Evolutionary conservation across 2,329 filamentous ascomycete genomes (phyloP).

Genomic region (Leptographium flavum): DNA sequence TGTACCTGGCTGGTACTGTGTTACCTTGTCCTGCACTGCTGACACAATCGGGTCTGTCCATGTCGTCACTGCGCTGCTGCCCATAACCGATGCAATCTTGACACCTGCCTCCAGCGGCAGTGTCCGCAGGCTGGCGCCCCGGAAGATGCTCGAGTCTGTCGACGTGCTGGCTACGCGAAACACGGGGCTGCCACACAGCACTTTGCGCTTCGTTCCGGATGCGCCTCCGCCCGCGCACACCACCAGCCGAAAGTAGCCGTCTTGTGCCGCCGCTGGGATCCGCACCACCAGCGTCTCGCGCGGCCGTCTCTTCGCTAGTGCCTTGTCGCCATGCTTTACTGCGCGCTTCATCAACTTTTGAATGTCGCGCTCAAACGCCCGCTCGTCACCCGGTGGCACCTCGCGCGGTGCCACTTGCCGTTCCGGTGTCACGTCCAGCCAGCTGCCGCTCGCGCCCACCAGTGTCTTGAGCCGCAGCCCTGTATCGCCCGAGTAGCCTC

Average conservation of each 20-base stretch:
- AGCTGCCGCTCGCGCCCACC: constrained; percentile 41
- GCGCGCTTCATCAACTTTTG: constrained; percentile 44
- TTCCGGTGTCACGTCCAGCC: constrained; percentile 55
- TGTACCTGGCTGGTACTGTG: constrained; percentile 21
- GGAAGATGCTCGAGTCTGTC: constrained; percentile 42
- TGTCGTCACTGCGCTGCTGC: constrained; percentile 27
- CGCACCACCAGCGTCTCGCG: constrained; percentile 51
- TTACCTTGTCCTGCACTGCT: constrained; percentile 25
- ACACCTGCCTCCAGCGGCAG: constrained; percentile 53
- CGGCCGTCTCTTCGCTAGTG: constrained; percentile 30
- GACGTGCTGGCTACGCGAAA: constrained; percentile 57
- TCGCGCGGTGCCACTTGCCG: constrained; percentile 30
- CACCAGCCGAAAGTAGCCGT: constrained; percentile 57
- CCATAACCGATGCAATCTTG: constrained; percentile 37
- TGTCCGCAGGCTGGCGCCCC: constrained; percentile 49
- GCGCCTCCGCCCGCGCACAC: constrained; percentile 33
- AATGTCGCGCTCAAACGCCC: constrained; percentile 55
- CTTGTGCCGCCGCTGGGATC: constrained; percentile 46
- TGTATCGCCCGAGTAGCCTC: constrained; percentile 53
- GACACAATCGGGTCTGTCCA: constrained; percentile 22
- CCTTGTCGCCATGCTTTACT: constrained; percentile 24
- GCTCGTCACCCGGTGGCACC: constrained; percentile 41
- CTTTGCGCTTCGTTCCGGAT: constrained; percentile 30
- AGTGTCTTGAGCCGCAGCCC: constrained; percentile 54
- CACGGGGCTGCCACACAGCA: constrained; percentile 50